Base-by-base conservation (phyloP, 768 basidiomycete species). In the Crassisporium funariophilum region DNA sequence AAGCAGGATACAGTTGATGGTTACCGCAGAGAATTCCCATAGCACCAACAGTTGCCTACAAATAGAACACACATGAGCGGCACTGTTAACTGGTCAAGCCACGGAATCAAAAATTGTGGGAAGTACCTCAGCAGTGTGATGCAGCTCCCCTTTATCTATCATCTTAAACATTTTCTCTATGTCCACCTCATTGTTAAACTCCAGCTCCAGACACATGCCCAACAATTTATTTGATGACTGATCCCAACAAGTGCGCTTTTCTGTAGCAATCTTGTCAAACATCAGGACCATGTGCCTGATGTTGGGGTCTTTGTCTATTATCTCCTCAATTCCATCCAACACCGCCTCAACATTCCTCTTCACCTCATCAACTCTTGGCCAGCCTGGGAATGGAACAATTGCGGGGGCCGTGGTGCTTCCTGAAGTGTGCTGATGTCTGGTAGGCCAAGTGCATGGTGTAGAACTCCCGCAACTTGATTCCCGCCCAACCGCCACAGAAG, bases 181-280 rank as follows among this genome's bases (percentile, higher is more conserved):
- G 16, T 60, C 62, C 0, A 33, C 33, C 35, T 46, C 47, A 34
- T 41, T 51, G 6, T 47, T 35, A 15, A 61, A 63, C 39, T 62
- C 50, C 7, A 57, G 65, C 45, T 59, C 38, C 5, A 60, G 37
- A 42, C 64, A 69, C 0, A 65, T 25, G 1, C 64, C 63, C 0
- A 64, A 21, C 21, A 67, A 58, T 2, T 46, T 22, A 29, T 66
- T 61, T 2, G 61, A 57, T 17, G 33, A 43, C 2, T 15, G 16
- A 46, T 66, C 56, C 51, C 48, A 65, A 0, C 62, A 41, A 12
- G 58, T 45, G n/a, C 61, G 41, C 17, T 57, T 58, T 40, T 69
- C 61, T 0, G 45, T 43, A 1, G 58, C 57, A 11, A 68, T 11
- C 53, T 68, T 63, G 49, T 69, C 63, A 19, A 62, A 54, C 58